phyloP scores from a whole-genome alignment of 441 rosid species.

The Croton laevigatus region DNA sequence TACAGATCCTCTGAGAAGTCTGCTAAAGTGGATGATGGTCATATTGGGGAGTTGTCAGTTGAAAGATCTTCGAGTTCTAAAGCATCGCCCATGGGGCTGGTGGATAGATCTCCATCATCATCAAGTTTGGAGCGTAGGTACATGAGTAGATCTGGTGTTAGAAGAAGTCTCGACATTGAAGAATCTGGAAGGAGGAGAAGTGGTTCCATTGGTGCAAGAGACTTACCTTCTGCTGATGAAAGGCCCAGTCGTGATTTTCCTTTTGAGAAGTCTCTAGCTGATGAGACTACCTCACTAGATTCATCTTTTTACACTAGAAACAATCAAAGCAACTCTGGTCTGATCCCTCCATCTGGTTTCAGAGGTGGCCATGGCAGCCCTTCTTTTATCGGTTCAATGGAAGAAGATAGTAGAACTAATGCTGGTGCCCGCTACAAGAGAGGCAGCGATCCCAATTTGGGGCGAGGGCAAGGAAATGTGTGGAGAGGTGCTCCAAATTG shows the following conservation, averaged over 20 bases:
- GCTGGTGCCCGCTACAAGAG: constrained; percentile 57
- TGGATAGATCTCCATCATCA: constrained; percentile 84
- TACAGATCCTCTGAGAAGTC: constrained; percentile 59
- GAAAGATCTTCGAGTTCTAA: constrained; percentile 75
- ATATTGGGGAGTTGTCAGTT: constrained; percentile 51
- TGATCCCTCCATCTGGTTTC: constrained; percentile 58
- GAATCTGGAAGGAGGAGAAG: constrained; percentile 68
- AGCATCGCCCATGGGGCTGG: constrained; percentile 69
- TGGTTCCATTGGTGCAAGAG: constrained; percentile 49
- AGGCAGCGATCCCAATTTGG: constrained; percentile 56
- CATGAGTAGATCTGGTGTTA: constrained; percentile 47
- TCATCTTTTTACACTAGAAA: constrained; percentile 53
- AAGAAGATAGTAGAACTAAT: constrained; percentile 64
- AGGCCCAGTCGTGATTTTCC: constrained; percentile 45
- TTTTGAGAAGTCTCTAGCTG: constrained; percentile 50
- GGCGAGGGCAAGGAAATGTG: constrained; percentile 81
- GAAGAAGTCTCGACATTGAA: constrained; percentile 71
- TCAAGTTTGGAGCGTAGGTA: constrained; percentile 76
- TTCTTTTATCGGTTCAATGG: constrained; percentile 56
- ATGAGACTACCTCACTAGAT: constrained; percentile 64
- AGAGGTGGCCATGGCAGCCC: constrained; percentile 72
- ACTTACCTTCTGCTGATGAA: constrained; percentile 54
- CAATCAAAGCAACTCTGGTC: constrained; percentile 52
- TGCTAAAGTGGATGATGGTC: constrained; percentile 62
- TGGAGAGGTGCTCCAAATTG: constrained; percentile 96